Evolutionary conservation across 106 monocot genomes (phyloP), one percentile per base, ranked within the genome.

Genomic region (Dendrobium chrysotoxum): DNA sequence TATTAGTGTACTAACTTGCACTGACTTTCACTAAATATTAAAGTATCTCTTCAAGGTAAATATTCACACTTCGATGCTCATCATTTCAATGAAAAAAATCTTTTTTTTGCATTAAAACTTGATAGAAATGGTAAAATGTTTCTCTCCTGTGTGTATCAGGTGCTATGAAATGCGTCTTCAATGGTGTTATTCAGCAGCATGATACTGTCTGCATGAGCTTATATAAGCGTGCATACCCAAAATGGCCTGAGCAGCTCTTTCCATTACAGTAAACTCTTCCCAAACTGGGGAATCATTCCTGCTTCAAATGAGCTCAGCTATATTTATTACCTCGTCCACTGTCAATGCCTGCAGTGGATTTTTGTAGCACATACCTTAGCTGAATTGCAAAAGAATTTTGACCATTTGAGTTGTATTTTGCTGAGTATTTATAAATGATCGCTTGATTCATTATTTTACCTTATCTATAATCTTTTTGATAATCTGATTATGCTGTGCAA

Each of bases 171-270:
- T 94, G 97, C 44, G 28, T 92, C 28, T 94, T 98, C 50, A 91
- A 91, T 79, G 95, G 91, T 13, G 85, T 85, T 25, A 81, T 98
- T 58, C 94, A 92, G 68, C 97, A 98, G 79, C 92, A 95, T 77
- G 97, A 98, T 55, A 95, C 94, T 0, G 97, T 98, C 4, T 98
- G 97, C 86, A 89, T 98, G 91, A 94, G 89, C 76, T 88, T 98
- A 67, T 95, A 91, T 81, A 98, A 98, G 66, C 92, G 97, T 0
- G 80, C 71, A 5, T 98, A 92, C 75, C 91, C 97, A 1, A 94
- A 88, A 74, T 98, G 94, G 94, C 92, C 91, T 0, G 97, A 95
- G 80, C 88, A 83, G 13, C 64, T 54, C 21, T 85, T 85, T 65
- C 82, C 80, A 9, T 21, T 82, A 10, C 76, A 47, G 46, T 44